Conservation (phyloP, 257 asterid species). For the Vinca minor region DNA sequence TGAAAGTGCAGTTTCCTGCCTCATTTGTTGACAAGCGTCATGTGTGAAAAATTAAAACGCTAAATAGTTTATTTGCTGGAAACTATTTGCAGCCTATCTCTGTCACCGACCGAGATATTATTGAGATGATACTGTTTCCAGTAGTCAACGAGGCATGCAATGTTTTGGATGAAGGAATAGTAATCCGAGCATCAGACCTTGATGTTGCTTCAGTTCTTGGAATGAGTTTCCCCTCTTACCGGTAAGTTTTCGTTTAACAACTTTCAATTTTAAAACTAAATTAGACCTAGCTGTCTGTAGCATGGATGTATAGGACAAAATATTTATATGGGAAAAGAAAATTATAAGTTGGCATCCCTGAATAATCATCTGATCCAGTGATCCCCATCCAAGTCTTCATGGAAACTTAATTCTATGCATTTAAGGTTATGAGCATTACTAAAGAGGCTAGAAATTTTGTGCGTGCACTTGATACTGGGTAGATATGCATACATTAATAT, state of each 20-base stretch:
- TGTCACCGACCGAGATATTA: constrained; percentile 71
- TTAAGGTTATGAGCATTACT: no score
- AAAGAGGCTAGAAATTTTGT: no score
- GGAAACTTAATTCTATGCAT: background rate
- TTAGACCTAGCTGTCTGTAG: background rate
- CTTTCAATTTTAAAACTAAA: background rate
- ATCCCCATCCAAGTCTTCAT: background rate
- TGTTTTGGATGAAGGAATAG: constrained; percentile 77
- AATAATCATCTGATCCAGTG: background rate
- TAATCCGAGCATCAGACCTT: constrained; percentile 87
- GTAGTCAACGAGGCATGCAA: constrained; percentile 96
- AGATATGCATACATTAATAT: no score
- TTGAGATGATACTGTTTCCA: constrained; percentile 89
- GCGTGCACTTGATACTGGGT: no score
- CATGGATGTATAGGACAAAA: background rate
- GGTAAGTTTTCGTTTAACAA: constrained; percentile 41
- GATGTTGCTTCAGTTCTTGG: constrained; percentile 90
- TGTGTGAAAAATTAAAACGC: background rate
- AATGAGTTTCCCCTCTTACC: constrained; percentile 92
- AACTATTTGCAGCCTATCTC: constrained; percentile 63
- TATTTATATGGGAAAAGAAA: background rate
- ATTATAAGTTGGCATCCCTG: background rate
- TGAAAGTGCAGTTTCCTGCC: background rate
- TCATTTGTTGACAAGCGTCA: background rate
- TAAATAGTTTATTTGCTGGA: constrained; percentile 8